phyloP scores from a whole-genome alignment of 1,139 yeast genomes.

The Nakaseomyces kungkrabaensis region DNA sequence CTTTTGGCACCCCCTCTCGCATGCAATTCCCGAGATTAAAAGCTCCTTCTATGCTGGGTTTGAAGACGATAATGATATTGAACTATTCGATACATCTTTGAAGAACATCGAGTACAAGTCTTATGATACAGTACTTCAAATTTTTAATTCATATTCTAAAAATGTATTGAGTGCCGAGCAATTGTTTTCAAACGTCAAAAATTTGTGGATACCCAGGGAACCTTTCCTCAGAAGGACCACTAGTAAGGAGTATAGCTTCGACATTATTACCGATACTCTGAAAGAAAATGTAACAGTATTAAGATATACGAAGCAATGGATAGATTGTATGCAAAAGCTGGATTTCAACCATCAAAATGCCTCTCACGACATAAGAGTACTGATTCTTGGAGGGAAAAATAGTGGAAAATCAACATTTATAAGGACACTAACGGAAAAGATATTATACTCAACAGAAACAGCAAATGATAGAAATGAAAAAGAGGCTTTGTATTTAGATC shows the following conservation, averaged over 20 bases:
- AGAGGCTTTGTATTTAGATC: constrained; percentile 46
- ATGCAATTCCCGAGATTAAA: constrained; percentile 46
- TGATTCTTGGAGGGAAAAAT: constrained; percentile 58
- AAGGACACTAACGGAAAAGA: constrained; percentile 43
- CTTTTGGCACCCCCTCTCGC: constrained; percentile 44
- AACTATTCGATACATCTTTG: not conserved
- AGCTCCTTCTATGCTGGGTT: constrained; percentile 26
- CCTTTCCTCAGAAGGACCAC: constrained; percentile 4
- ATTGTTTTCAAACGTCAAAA: constrained; percentile 14
- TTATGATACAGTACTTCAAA: constrained; percentile 10
- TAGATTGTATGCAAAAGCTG: constrained; percentile 8
- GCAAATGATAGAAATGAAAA: constrained; percentile 8
- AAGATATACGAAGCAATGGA: not conserved
- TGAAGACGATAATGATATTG: constrained; percentile 21
- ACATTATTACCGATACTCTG: not conserved
- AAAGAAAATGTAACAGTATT: not conserved
- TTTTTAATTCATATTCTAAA: constrained; percentile 11
- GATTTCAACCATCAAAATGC: constrained; percentile 13
- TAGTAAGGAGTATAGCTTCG: constrained; percentile 17
- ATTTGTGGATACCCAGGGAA: constrained; percentile 18
- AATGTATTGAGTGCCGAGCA: constrained; percentile 11
- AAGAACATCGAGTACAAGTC: not conserved
- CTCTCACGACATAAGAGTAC: constrained; percentile 28
- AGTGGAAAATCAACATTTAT: constrained; percentile 78
- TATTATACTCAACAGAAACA: constrained; percentile 16